phyloP scores from a whole-genome alignment of 1,284 basidiomycete genomes.

The Limonomyces culmigenus region DNA sequence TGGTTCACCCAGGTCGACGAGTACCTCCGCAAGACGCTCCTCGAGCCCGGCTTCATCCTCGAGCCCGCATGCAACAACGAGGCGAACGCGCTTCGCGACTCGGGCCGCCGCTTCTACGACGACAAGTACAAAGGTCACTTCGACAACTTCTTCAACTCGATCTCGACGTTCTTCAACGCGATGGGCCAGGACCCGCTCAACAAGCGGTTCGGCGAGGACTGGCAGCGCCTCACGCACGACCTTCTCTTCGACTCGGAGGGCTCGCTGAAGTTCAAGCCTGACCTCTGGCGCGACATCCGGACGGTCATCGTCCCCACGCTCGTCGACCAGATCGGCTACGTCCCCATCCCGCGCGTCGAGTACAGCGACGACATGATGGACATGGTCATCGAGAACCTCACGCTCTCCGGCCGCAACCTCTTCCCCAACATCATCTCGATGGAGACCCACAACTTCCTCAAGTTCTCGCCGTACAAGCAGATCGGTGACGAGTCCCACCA shows the following conservation, averaged over 20 bases:
- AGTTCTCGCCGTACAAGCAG: constrained; percentile 63
- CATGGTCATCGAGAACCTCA: constrained; percentile 86
- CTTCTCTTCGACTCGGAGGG: constrained; percentile 66
- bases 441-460: constrained; percentile 73
- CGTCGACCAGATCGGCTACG: constrained; percentile 64
- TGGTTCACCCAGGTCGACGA: constrained; percentile 64
- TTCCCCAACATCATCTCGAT: constrained; percentile 71
- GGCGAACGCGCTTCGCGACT: constrained; percentile 44
- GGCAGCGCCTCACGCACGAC: constrained; percentile 71
- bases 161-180: constrained; percentile 65
- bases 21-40: constrained; percentile 57
- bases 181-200: constrained; percentile 80
- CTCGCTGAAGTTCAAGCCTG: constrained; percentile 78
- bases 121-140: constrained; percentile 78
- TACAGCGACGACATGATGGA: constrained; percentile 80
- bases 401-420: constrained; percentile 70
- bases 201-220: constrained; percentile 66
- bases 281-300: constrained; percentile 78
- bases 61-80: constrained; percentile 58
- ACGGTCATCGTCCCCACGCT: constrained; percentile 70
- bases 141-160: constrained; percentile 60
- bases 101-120: constrained; percentile 66
- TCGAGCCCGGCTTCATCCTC: constrained; percentile 82
- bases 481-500: constrained; percentile 46
- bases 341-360: constrained; percentile 86